Evolutionary conservation across 352 stramenopile genomes (phyloP), one percentile per base, ranked within the genome.

Genomic region (Phytophthora pinifolia): DNA sequence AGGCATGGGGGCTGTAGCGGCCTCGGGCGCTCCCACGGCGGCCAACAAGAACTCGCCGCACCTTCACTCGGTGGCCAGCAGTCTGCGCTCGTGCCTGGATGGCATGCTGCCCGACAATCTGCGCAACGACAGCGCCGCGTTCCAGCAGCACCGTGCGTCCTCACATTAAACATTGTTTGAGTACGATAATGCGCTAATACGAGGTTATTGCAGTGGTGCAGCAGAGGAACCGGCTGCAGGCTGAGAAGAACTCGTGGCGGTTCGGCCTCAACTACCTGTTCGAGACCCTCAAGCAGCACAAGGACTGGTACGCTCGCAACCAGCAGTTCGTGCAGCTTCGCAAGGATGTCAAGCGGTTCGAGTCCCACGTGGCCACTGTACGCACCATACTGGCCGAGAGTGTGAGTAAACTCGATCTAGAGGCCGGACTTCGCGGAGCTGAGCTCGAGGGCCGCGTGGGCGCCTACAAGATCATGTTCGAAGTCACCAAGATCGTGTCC

Each of bases 261-360:
- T 92, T 91, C 51, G 83, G 85, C 4, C 74, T 94, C 53, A 93
- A 94, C 70, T 94, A 94, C 63, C 73, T 94, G 25, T 93, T 94
- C 47, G 85, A 94, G 70, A 91, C 85, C 39, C 76, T 94, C 57
- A 90, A 91, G 60, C 79, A 94, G 64, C 85, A 94, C 61, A 92
- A 92, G 58, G 85, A 94, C 49, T 94, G 85, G 85, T 91, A 92
- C 62, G 78, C 65, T 36, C 85, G 85, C 52, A 94, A 94, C 68
- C 85, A 94, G 72, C 85, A 94, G 70, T 94, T 82, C 54, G 85
- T 94, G 51, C 85, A 94, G 64, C 65, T 94, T 12, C 75, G 74
- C 46, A 94, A 92, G 50, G 85, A 94, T 45, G 79, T 81, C 15
- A 88, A 89, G 64, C 79, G 81, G 22, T 81, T 91, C 48, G 81